Percentiles rank a stretch among this genome's conserved stretches.
These are phyloP conservation scores for Alternaria atra DNA, from an alignment of 2,329 filamentous ascomycete genomes.

Conservation along the genomic window DNA sequence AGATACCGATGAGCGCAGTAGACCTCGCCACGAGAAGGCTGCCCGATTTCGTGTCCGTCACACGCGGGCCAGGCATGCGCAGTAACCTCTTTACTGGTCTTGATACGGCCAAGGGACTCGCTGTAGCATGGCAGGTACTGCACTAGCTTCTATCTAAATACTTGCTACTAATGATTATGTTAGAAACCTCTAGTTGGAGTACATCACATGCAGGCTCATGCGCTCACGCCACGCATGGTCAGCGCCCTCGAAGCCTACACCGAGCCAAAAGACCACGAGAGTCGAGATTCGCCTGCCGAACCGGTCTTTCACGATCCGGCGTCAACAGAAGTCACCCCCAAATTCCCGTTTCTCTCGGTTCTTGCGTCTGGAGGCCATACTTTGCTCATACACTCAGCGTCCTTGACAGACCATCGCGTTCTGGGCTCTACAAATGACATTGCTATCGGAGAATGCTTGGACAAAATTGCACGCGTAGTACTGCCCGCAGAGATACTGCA, in stretches of 20 bases:
- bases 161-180: slow-evolving; percentile 5
- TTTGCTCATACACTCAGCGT: slow-evolving; percentile 78
- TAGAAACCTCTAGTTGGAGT: slow-evolving; percentile 80
- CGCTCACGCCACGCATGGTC: slow-evolving; percentile 83
- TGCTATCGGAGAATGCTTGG: slow-evolving; percentile 88
- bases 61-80: slow-evolving; percentile 88
- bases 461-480: slow-evolving; percentile 83
- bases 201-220: slow-evolving; percentile 98
- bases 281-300: background rate
- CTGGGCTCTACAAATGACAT: slow-evolving; percentile 79
- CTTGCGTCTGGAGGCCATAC: slow-evolving; percentile 94
- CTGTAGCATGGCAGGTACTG: slow-evolving; percentile 74
- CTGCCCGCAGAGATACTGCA: slow-evolving; percentile 70
- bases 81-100: slow-evolving; percentile 80
- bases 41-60: slow-evolving; percentile 88
- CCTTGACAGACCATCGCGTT: slow-evolving; percentile 74
- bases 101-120: slow-evolving; percentile 85
- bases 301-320: background rate
- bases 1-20: background rate
- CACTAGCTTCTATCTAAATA: background rate
- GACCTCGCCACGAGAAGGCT: slow-evolving; percentile 43
- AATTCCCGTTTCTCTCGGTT: slow-evolving; percentile 86
- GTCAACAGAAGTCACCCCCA: slow-evolving; percentile 52
- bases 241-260: slow-evolving; percentile 61
- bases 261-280: slow-evolving; percentile 9